These are phyloP conservation scores for Dovyalis caffra DNA, from an alignment of 345 rosid species.

Conservation along the genomic window DNA sequence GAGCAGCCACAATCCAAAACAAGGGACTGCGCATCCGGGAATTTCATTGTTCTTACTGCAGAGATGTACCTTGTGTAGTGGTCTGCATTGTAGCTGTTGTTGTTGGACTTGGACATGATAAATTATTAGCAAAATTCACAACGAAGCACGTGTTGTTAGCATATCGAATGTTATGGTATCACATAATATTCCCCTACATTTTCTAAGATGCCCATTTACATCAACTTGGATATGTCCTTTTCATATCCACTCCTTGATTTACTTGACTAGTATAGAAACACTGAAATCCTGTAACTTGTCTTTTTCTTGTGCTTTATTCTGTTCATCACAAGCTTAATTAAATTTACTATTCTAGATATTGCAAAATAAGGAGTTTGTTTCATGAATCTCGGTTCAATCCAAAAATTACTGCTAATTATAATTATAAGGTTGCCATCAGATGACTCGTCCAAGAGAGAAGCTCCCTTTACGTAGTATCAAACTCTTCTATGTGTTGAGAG, in stretches of 20 bases:
- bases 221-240: not conserved
- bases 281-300: too few species aligned
- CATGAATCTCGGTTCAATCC: not conserved
- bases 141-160: not conserved
- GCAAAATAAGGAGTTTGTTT: too few species aligned
- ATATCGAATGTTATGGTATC: not conserved
- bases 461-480: not conserved
- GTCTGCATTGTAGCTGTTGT: not conserved
- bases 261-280: not conserved
- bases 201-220: constrained; percentile 8
- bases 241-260: constrained; percentile 2
- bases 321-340: not conserved
- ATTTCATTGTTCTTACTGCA: too few species aligned
- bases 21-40: too few species aligned
- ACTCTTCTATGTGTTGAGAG: not conserved
- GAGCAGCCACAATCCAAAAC: too few species aligned
- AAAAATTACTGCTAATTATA: not conserved
- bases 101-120: not conserved
- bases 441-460: not conserved
- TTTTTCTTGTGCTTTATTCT: not conserved
- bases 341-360: too few species aligned
- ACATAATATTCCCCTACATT: constrained; percentile 10
- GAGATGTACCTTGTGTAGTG: too few species aligned
- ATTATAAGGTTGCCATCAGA: not conserved
- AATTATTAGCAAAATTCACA: not conserved